Base-by-base conservation (phyloP, 176 grass and related monocot species). In the Eremochloa ophiuroides region DNA sequence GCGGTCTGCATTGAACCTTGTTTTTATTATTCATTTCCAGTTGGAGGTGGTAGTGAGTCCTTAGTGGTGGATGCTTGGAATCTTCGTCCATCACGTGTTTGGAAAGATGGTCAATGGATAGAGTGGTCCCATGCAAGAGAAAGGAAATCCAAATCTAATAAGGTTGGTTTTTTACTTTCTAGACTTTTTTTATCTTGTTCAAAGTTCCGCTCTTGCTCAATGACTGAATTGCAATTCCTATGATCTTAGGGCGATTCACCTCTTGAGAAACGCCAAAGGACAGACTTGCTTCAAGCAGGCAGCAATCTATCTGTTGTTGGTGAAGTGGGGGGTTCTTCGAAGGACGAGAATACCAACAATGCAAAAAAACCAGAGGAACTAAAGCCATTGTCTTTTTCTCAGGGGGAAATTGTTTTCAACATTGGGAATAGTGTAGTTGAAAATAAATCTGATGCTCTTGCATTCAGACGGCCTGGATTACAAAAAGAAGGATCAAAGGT, bases 401-500 rank as follows among this genome's bases (percentile, higher is more conserved):
- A 80, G n/a, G 80, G 55, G 76, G 93, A 99, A 30, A 76, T 81
- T 80, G 62, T 86, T 82, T 99, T 99, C 83, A 86, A 86, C 40
- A 9, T 92, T 56, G 97, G 97, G 34, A 92, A 88, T 82, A 86
- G 76, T 86, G 82, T 69, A 33, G 80, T 27, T 68, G 89, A 91
- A 43, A 85, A 85, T 60, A 90, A 88, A 80, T 72, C 82, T 15
- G 70, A 62, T 71, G 43, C 62, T 35, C 50, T 83, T 56, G 83
- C 84, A 48, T 76, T 89, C 61, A 99, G 76, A 78, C 88, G 93
- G 10, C 80, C 87, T 74, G 93, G 96, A 53, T 80, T 94, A 43
- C 91, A 93, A 74, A 99, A 96, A 59, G 97, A 93, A 91, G 91
- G 97, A 74, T 96, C 97, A 47, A 93, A 88, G 63, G 97, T 99